Base-by-base conservation (phyloP, 768 basidiomycete species). In the Leccinellum rugosiceps region DNA sequence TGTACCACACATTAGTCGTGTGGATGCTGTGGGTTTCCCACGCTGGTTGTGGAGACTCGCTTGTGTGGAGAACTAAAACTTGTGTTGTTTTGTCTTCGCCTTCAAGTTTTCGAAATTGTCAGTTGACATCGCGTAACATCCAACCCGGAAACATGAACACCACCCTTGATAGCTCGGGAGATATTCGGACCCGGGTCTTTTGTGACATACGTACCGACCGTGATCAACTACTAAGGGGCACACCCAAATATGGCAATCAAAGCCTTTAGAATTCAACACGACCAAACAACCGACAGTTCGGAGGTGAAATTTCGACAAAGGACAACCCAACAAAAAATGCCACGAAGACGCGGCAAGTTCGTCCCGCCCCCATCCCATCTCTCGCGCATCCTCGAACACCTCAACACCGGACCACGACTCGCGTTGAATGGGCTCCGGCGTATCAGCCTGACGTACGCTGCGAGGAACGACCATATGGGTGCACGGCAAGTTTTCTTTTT, bases 391-490 rank as follows among this genome's bases (percentile, higher is more conserved):
- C 70, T 90, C 13, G 71, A 74, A 3, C 67, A 76, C 11, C 77
- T 90, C 35, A 84, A 77, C 28, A 67, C 74, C 14, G 66, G 75
- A 1, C 88, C 87, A 6, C 76, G 74, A 45, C 80, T 87, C 10
- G 68, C 74, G 1, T 70, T 90, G 2, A 63, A 67, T 5, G 76
- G 74, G 10, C 74, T 88, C 34, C 82, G 80, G 56, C 72, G 74
- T 11, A 68, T 90, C 26, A 81, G 75, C 55, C 73, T 90, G 30
- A 81, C 82, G 0, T 77, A 80, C 45, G 87, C 86, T 2, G 74
- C 75, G 31, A 76, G 76, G 64, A 88, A 89, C 65, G 85, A 88
- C 70, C 86, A 90, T 68, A 88, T 85, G 67, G 88, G 87, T 61
- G 87, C 88, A 26, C 79, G 87, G 90, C 89, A 54, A 62, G 82